Evolutionary conservation across 352 stramenopile genomes (phyloP).

Genomic region (Globisporangium spinosum): DNA sequence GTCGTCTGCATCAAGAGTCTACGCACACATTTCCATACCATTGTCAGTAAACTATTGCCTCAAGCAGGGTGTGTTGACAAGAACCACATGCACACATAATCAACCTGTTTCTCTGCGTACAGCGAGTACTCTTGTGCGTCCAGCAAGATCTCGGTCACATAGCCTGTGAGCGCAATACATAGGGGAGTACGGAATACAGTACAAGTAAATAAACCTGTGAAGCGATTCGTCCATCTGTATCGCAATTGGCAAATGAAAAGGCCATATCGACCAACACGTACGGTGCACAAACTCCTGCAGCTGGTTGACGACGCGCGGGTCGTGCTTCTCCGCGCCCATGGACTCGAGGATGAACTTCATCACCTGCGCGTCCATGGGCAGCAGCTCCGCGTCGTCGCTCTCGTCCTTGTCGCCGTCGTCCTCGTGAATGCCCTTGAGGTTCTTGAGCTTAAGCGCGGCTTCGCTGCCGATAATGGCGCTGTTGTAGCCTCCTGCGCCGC

Average conservation of each 20-base stretch:
- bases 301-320: slow-evolving; percentile 76
- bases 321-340: slow-evolving; percentile 78
- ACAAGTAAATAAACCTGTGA: neutral
- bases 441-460: slow-evolving; percentile 45
- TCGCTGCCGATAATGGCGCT: slow-evolving; percentile 27
- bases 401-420: slow-evolving; percentile 48
- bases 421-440: slow-evolving; percentile 58
- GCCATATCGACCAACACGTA: slow-evolving; percentile 23
- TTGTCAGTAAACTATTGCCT: neutral
- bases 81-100: neutral
- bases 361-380: slow-evolving; percentile 59
- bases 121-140: slow-evolving; percentile 83
- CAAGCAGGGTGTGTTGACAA: neutral
- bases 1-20: slow-evolving; percentile 73
- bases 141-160: slow-evolving; percentile 78
- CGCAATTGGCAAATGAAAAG: neutral
- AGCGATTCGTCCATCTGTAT: neutral
- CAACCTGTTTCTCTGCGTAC: slow-evolving; percentile 70
- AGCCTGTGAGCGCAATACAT: slow-evolving; percentile 32
- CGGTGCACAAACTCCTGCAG: slow-evolving; percentile 84
- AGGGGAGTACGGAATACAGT: neutral
- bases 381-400: slow-evolving; percentile 34
- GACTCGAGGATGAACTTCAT: slow-evolving; percentile 64
- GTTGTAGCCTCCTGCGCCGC: slow-evolving; percentile 1
- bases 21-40: neutral